Percentiles rank a stretch among this genome's conserved stretches.
phyloP scores from a whole-genome alignment of 192 early-diverging fungal genomes.

The Umbelopsis sp. region DNA sequence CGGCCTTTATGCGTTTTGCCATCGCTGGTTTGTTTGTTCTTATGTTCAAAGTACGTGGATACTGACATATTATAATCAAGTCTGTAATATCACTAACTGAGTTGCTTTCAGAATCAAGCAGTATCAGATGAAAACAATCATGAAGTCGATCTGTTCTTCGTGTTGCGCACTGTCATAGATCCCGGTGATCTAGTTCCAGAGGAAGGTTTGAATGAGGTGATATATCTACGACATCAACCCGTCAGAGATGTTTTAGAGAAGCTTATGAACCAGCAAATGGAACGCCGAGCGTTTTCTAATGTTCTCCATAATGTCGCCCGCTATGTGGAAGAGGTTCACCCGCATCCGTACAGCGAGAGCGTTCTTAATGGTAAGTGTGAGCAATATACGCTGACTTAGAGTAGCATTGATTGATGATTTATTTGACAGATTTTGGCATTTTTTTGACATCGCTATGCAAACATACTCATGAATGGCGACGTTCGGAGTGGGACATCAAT shows the following conservation, averaged over 20 bases:
- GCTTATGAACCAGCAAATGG: constrained; percentile 55
- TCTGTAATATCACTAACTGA: background rate
- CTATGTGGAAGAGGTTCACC: constrained; percentile 58
- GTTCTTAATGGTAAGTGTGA: constrained; percentile 40
- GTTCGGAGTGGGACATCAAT: constrained; percentile 52
- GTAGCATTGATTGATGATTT: background rate
- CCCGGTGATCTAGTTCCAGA: constrained; percentile 50
- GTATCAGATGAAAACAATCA: constrained; percentile 44
- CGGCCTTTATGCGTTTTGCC: constrained; percentile 57
- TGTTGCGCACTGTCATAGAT: constrained; percentile 52
- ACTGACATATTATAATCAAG: background rate
- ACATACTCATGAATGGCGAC: constrained; percentile 40
- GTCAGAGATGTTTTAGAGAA: constrained; percentile 60
- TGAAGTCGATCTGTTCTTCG: constrained; percentile 57
- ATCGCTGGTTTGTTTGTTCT: constrained; percentile 63
- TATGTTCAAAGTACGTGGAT: constrained; percentile 56
- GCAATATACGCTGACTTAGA: no score
- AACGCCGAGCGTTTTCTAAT: constrained; percentile 49
- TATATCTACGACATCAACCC: constrained; percentile 59
- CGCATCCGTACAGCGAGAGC: constrained; percentile 46
- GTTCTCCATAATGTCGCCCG: constrained; percentile 54
- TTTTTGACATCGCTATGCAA: constrained; percentile 37
- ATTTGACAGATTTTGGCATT: constrained; percentile 32
- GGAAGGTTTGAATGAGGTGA: constrained; percentile 33
- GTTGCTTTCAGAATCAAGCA: constrained; percentile 34